Evolutionary conservation across 257 asterid genomes (phyloP), one percentile per base, ranked within the genome.

Genomic region (Solanum chilense): DNA sequence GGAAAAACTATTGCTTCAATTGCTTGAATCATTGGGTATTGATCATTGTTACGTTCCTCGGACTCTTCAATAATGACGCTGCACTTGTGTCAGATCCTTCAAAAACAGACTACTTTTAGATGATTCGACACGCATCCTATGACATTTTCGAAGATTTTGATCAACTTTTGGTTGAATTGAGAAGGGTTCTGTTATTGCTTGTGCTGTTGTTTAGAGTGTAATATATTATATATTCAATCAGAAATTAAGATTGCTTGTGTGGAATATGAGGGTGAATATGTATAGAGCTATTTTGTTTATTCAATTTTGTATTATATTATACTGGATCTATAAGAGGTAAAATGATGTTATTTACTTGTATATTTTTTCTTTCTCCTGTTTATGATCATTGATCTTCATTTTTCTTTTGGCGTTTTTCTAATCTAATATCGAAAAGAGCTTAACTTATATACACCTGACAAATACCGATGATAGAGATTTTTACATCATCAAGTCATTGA

Each of bases 1-100:
- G 99, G 99, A 1, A 97, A 97, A 92, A 97, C 99, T 0, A 66
- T 96, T 2, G 98, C 95, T 29, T 45, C 56, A 6, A 91, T 93
- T 91, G 95, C 95, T 84, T 96, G 91, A 92, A 66, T 12, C 86
- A 76, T 35, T 62, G 52, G 11, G 31, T 6, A 49, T 37, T 29
- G 44, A 47, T 37, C 39, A 6, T 23, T 11, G 18, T 23, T 21
- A 37, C 4, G 31, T 11, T 37, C 18, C 18, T 74, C 12, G 5
- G 31, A 35, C 27, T 35, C 47, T 73, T 16, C 80, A 35, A 35
- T 3, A 33, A 35, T 73, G 11, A 10, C 37, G 31, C 52, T 29
- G 1, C 18, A 10, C 31, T 39, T 5, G 18, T 37, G 31, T 21
- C 11, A 0, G 31, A 74, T 11, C 49, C 31, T 37, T 25, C 49